Base-by-base conservation (phyloP, 768 basidiomycete genomes). In the Lentinula aciculospora region DNA sequence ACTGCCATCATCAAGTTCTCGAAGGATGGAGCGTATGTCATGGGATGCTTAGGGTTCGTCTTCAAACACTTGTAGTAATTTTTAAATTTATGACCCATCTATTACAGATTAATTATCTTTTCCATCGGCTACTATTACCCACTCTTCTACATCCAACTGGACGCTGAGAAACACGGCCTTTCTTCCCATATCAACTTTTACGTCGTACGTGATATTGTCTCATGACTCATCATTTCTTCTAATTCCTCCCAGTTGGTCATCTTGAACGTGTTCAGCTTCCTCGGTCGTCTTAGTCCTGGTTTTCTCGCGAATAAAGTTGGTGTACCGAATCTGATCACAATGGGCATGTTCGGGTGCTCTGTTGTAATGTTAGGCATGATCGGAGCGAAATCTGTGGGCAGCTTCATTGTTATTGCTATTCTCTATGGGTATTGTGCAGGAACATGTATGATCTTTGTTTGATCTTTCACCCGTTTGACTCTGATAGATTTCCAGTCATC, bases 71-170 rank as follows among this genome's bases (percentile, higher is more conserved):
- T 7, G 31, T 17, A n/a, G 5, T 9, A 17, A 36, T 42, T 10
- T 23, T 44, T 48, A n/a, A n/a, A n/a, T n/a, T n/a, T n/a, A n/a
- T n/a, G n/a, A n/a, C n/a, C n/a, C n/a, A n/a, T n/a, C 37, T 48
- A 25, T 15, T 27, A 9, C 12, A 62, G 62, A 7, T 34, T 64
- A n/a, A 56, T 63, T 0, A 60, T 58, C 36, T 68, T 68, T 36
- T 54, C 58, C 7, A 49, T 53, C 7, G 68, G 64, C 9, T 64
- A 67, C 47, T 72, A 64, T 42, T 69, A 59, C 17, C 72, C 72
- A 0, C 56, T 73, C 9, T 76, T 76, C 60, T 77, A 71, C 57
- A 58, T 75, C 3, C 76, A 76, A 57, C 60, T 76, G 10, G 70
- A 70, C 60, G 65, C 74, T 1, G 50, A 66, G 29, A 28, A 56